Conservation (phyloP, 208 protist species). For the Trypanosoma rangeli region DNA sequence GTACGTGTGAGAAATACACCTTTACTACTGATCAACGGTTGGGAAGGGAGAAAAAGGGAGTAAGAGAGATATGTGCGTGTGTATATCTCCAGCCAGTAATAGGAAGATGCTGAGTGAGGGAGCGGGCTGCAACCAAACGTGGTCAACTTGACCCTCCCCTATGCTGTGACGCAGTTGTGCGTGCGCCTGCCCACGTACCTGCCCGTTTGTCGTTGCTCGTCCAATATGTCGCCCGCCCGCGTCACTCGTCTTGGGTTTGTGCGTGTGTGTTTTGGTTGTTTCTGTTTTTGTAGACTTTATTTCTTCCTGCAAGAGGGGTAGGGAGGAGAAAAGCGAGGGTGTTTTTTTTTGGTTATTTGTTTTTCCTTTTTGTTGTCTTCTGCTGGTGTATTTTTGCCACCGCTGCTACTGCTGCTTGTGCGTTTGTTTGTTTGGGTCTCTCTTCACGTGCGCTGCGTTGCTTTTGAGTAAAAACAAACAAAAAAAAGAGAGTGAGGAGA, state of each 20-base stretch:
- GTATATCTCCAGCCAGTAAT: too few species aligned
- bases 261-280: not conserved
- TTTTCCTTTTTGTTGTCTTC: slow-evolving; percentile 14
- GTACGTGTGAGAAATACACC: not conserved
- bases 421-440: not conserved
- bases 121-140: not conserved
- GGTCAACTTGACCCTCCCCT: not conserved
- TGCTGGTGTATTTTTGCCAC: too few species aligned
- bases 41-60: not conserved
- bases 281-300: not conserved
- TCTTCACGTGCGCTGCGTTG: too few species aligned
- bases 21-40: not conserved
- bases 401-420: too few species aligned
- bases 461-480: too few species aligned
- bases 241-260: not conserved
- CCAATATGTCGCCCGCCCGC: not conserved
- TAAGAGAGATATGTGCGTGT: too few species aligned
- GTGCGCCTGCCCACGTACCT: too few species aligned
- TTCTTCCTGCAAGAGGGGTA: not conserved
- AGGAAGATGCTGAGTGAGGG: too few species aligned
- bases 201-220: too few species aligned
- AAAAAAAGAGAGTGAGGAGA: too few species aligned
- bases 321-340: slow-evolving; percentile 8
- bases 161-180: too few species aligned
- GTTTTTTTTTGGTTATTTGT: slow-evolving; percentile 7